Evolutionary conservation across 176 grass and related monocot species (phyloP).

Genomic region (Paspalum vaginatum): DNA sequence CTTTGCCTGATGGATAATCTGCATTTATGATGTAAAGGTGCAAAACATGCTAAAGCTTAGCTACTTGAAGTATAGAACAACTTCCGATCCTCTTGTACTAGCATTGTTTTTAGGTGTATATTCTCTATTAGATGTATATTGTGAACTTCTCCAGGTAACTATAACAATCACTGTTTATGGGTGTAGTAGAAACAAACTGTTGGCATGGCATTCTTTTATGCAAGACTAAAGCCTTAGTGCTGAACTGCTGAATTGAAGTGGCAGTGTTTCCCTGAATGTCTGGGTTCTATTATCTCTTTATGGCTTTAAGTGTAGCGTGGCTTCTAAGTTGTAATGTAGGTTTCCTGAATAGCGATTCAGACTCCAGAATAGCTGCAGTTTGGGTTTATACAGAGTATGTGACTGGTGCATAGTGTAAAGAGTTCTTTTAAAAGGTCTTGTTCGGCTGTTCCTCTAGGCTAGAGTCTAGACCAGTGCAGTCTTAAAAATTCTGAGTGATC

Average conservation of each 20-base stretch:
- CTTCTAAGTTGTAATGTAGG: constrained; percentile 1
- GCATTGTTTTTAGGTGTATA: not conserved
- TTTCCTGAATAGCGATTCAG: not conserved
- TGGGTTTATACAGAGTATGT: not conserved
- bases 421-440: not conserved
- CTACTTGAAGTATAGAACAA: not conserved
- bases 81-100: not conserved
- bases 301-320: not conserved
- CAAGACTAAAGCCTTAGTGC: not conserved
- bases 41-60: constrained; percentile 3
- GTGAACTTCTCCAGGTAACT: not conserved
- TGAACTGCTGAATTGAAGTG: not conserved
- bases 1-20: constrained; percentile 6
- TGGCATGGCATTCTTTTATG: not conserved
- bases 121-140: not conserved
- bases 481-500: not conserved
- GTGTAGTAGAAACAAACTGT: constrained; percentile 8
- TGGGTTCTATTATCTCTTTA: not conserved
- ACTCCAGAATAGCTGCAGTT: not conserved
- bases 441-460: constrained; percentile 17
- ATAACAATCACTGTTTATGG: not conserved
- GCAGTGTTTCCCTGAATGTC: not conserved
- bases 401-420: not conserved
- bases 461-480: not conserved
- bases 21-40: not conserved